Conservation (phyloP, 2,329 filamentous ascomycete species). For the Colletotrichum brevisporum region DNA sequence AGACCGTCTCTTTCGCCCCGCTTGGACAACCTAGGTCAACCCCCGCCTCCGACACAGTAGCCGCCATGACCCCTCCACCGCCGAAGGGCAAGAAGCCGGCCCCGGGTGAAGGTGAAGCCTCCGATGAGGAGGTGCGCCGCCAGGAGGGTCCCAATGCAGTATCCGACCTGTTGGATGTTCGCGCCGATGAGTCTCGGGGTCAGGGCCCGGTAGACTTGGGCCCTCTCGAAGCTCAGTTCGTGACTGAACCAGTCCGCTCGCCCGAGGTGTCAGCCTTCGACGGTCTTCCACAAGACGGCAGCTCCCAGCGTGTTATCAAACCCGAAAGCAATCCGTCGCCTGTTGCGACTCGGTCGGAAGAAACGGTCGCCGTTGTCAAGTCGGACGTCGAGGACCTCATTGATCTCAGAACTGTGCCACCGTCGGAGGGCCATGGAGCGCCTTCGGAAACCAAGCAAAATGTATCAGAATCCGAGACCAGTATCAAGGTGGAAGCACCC, state of each 20-base stretch:
- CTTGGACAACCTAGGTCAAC: neutral
- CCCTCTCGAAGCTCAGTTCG: neutral
- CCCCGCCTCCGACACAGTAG: neutral
- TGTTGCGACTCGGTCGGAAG: too few species aligned
- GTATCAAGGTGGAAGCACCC: neutral
- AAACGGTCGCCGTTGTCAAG: too few species aligned
- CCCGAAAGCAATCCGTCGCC: too few species aligned
- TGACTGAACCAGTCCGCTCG: neutral
- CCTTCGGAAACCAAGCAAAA: neutral
- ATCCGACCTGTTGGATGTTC: neutral
- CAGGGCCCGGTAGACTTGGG: neutral
- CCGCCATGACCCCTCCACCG: constrained; percentile 20
- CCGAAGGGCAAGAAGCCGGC: constrained; percentile 9
- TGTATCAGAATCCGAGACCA: neutral
- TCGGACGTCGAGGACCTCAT: too few species aligned
- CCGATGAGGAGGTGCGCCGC: neutral
- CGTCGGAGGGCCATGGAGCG: neutral
- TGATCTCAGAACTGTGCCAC: too few species aligned
- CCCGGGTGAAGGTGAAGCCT: neutral
- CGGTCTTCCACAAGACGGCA: too few species aligned
- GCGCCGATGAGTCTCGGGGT: neutral
- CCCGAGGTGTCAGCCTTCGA: too few species aligned
- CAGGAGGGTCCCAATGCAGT: neutral
- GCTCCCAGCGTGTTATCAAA: too few species aligned
- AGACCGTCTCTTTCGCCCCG: constrained; percentile 1